Conservation (phyloP, 2,329 filamentous ascomycete species). For the Clarireedia paspali region DNA sequence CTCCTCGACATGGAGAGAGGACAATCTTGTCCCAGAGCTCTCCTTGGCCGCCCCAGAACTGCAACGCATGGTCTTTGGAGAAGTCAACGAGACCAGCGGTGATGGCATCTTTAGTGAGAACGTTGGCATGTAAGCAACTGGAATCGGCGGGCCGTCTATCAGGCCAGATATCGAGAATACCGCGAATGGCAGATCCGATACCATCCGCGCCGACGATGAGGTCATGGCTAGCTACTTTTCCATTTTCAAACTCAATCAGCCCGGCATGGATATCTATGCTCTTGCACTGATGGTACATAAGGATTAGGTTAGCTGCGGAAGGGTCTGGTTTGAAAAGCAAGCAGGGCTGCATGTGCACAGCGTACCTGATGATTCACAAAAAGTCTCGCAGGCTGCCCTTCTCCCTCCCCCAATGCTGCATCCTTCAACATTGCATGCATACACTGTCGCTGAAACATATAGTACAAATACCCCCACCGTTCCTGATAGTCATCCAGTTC, state of each 20-base stretch:
- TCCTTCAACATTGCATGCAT: conserved; percentile 61
- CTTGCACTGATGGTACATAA: background rate
- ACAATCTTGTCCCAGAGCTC: conserved; percentile 59
- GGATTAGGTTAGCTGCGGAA: background rate
- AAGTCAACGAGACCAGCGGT: conserved; percentile 55
- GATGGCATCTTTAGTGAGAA: conserved; percentile 52
- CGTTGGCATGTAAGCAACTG: conserved; percentile 58
- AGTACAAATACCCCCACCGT: conserved; percentile 55
- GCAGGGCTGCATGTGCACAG: background rate
- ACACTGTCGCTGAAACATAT: conserved; percentile 61
- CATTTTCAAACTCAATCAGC: conserved; percentile 33
- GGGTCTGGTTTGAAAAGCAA: background rate
- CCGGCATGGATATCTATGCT: conserved; percentile 42
- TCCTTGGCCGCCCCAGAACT: conserved; percentile 65
- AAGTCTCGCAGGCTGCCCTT: conserved; percentile 47
- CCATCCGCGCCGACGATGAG: conserved; percentile 34
- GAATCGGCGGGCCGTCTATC: conserved; percentile 51
- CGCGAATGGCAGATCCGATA: conserved; percentile 55
- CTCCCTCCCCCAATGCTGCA: conserved; percentile 42
- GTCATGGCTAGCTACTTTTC: conserved; percentile 26
- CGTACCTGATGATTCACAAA: conserved; percentile 47
- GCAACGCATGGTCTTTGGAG: conserved; percentile 49
- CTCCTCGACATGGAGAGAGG: conserved; percentile 59
- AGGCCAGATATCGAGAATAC: conserved; percentile 49
- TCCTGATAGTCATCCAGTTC: conserved; percentile 53